A percentile compares a stretch with the other conserved stretches of the same genome.
Evolutionary conservation across 2,329 filamentous ascomycete species (phyloP).

Genomic region (Ceratocystis diversiconidia): DNA sequence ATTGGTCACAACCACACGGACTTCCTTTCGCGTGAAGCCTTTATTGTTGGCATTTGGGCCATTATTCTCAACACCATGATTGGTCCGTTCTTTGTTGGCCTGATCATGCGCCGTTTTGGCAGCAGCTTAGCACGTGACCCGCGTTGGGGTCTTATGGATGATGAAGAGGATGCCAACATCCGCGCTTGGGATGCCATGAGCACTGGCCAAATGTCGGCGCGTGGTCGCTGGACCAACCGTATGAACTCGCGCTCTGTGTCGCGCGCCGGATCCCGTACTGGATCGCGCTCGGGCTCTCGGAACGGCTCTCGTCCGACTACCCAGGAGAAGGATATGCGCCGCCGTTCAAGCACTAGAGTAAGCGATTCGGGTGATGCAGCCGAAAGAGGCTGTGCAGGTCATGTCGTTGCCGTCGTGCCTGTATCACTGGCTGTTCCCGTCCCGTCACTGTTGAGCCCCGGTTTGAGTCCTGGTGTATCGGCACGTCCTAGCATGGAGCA

Average conservation of each 20-base stretch:
- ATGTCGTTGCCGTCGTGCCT: background rate
- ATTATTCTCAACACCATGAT: constrained; percentile 43
- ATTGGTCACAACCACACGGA: constrained; percentile 25
- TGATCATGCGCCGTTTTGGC: constrained; percentile 26
- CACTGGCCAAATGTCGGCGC: background rate
- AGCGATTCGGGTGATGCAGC: background rate
- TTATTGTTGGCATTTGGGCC: constrained; percentile 41
- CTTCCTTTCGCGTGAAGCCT: constrained; percentile 39
- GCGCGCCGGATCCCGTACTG: constrained; percentile 2
- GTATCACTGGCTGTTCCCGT: constrained; percentile 1
- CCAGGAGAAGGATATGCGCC: background rate
- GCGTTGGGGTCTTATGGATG: constrained; percentile 10
- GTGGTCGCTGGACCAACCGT: constrained; percentile 13
- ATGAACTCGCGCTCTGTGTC: constrained; percentile 15
- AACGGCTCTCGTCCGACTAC: background rate
- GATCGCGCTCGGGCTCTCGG: background rate
- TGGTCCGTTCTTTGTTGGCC: constrained; percentile 37
- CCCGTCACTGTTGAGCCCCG: background rate
- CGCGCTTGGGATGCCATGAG: constrained; percentile 13
- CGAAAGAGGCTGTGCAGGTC: background rate
- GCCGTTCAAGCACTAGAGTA: background rate
- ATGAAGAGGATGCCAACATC: constrained; percentile 5
- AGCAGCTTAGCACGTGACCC: constrained; percentile 8
- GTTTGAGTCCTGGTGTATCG: background rate
- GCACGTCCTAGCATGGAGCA: background rate